Evolutionary conservation across 345 rosid genomes (phyloP).

Genomic region (Salix purpurea): DNA sequence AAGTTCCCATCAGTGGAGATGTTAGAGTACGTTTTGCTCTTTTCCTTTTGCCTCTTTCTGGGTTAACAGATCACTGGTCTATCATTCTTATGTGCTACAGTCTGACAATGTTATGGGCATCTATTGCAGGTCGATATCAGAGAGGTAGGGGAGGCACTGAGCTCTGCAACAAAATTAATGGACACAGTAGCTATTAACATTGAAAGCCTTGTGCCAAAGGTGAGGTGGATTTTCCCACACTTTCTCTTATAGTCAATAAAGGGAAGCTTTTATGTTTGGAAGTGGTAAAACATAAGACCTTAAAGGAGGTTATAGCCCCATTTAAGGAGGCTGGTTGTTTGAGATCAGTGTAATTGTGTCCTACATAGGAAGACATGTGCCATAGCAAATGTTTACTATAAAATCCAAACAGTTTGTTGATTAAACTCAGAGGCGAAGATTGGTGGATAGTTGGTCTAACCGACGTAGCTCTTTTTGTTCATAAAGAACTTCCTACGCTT

Average conservation of each 20-base stretch:
- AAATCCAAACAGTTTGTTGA: not conserved
- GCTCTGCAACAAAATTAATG: conserved; percentile 52
- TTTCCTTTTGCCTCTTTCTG: not conserved
- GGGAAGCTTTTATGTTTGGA: not conserved
- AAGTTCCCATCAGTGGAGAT: conserved; percentile 56
- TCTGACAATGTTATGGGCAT: not conserved
- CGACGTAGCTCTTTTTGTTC: not conserved
- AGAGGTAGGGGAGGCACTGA: conserved; percentile 58
- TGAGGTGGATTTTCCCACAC: conserved; percentile 2
- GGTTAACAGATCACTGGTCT: not conserved
- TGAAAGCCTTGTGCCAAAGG: conserved; percentile 59
- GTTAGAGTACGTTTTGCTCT: conserved; percentile 37
- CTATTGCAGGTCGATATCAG: conserved; percentile 49
- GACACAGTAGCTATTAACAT: conserved; percentile 46
- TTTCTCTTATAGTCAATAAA: not conserved
- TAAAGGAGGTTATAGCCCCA: too few relatives aligned
- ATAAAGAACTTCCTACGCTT: too few relatives aligned
- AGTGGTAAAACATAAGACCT: too few relatives aligned
- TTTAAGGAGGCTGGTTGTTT: not conserved
- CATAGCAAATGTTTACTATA: too few relatives aligned
- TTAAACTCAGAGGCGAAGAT: not conserved
- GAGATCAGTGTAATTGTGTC: not conserved
- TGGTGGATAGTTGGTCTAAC: not conserved
- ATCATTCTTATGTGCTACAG: not conserved
- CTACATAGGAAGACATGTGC: not conserved